Percentiles rank a stretch among this genome's conserved stretches.
Conservation (phyloP, 176 grass and related monocot species). For the Phoenix roebelenii region DNA sequence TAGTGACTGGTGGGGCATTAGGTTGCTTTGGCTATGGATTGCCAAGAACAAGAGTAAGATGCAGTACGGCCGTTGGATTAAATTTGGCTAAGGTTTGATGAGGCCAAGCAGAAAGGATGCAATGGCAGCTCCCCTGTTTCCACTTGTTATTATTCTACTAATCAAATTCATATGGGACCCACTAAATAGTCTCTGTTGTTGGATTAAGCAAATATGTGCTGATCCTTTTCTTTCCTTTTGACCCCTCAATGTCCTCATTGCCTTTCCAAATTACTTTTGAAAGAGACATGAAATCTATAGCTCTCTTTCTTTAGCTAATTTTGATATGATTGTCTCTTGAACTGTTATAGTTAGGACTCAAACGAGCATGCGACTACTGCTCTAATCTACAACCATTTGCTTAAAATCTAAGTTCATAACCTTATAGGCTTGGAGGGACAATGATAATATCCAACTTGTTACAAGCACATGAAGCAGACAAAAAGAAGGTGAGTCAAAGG, state of each 20-base stretch:
- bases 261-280: conserved; percentile 24
- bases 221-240: conserved; percentile 4
- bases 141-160: background rate
- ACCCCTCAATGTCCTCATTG: conserved; percentile 11
- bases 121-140: background rate
- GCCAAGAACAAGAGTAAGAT: no score
- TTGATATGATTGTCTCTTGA: background rate
- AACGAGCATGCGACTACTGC: background rate
- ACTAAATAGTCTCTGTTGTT: conserved; percentile 9
- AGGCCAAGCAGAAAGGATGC: background rate
- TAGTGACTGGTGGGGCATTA: no score
- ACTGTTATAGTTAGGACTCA: background rate
- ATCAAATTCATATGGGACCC: background rate
- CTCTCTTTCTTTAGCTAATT: background rate
- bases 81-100: background rate
- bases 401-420: no score
- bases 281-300: background rate
- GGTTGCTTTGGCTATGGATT: no score
- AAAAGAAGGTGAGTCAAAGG: conserved; percentile 50
- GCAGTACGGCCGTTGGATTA: background rate
- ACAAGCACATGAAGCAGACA: conserved; percentile 21
- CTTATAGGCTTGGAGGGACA: no score
- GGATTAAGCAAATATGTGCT: conserved; percentile 19
- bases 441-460: conserved; percentile 13
- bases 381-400: background rate